Evolutionary conservation across 2,329 filamentous ascomycete genomes (phyloP), one percentile per base, ranked within the genome.

Genomic region (Lithohypha guttulata): DNA sequence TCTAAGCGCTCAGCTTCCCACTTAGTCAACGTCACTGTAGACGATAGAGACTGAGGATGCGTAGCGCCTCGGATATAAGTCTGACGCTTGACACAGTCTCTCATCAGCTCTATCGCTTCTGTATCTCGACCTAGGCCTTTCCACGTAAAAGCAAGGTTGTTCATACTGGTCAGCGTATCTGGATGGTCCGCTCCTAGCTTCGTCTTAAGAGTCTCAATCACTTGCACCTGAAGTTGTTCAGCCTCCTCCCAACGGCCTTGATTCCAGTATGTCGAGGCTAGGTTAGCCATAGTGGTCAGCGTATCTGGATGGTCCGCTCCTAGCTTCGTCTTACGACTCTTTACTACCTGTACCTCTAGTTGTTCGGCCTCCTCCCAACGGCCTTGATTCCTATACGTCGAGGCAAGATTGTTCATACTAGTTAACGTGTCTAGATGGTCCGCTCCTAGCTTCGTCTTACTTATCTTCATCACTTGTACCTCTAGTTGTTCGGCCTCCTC

Each of bases 121-220:
- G 35, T 44, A 26, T 38, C 45, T 35, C 32, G 42, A 38, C 39
- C 34, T 32, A 38, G 49, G 10, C 42, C 32, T 34, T 25, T 25
- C 27, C 40, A 40, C 0, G 50, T 52, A 1, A 56, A 33, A 19
- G 40, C 44, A 28, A 51, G 25, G 27, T 41, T 46, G 21, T 35
- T 39, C 47, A 53, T 50, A 19, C 34, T 50, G 15, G 3, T 38
- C n/a, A 53, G 43, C 8, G 52, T 55, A 18, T 47, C 26, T 6
- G 46, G 47, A 42, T 55, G 50, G 20, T 53, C 46, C 4, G 30
- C 19, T 2, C 53, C 51, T 17, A 53, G 42, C 23, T 43, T 22
- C 29, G 25, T 43, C 28, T 47, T 41, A 2, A 34, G 34, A 2
- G 37, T 40, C 34, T 49, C 43, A 17, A 52, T 14, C 7, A 46